Base-by-base conservation (phyloP, 164 flowering plant species). In the Kalanchoe fedtschenkoi region DNA sequence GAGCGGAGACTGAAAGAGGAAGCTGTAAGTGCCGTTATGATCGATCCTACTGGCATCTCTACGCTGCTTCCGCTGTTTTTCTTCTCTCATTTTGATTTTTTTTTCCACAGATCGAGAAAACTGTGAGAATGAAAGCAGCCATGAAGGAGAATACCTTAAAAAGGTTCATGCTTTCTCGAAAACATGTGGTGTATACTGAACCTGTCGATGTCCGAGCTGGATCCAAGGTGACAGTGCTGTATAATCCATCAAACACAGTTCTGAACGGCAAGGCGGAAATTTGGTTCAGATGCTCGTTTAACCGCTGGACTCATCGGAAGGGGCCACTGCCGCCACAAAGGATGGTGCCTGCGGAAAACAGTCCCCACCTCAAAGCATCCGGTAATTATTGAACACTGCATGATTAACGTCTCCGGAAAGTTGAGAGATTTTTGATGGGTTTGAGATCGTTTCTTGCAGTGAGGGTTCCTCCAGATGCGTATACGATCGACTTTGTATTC, bases 401-500 rank as follows among this genome's bases (percentile, higher is more conserved):
- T n/a, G n/a, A n/a, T n/a, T n/a, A n/a, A n/a, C n/a, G n/a, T n/a
- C n/a, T n/a, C n/a, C n/a, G n/a, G n/a, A n/a, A n/a, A n/a, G n/a
- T n/a, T n/a, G n/a, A n/a, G n/a, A n/a, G n/a, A n/a, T n/a, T n/a
- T n/a, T n/a, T n/a, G n/a, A n/a, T n/a, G n/a, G n/a, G n/a, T n/a
- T n/a, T n/a, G n/a, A n/a, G n/a, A n/a, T n/a, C n/a, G n/a, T n/a
- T 51, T 13, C 51, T 64, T 71, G 69, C 88, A 93, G 96, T 90
- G 47, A 85, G 80, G 73, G 91, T 93, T 69, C 98, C 98, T 46
- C 62, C 88, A 80, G 98, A 93, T 81, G 97, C 97, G 42, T 86
- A 88, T 66, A 72, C 74, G 84, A 83, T 93, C 92, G 97, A 93
- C 72, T 93, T 93, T 77, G 98, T 93, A 60, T 90, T 93, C 81